Base-by-base conservation (phyloP, 495 filamentous ascomycete genomes). In the Aspergillus saccharolyticus region DNA sequence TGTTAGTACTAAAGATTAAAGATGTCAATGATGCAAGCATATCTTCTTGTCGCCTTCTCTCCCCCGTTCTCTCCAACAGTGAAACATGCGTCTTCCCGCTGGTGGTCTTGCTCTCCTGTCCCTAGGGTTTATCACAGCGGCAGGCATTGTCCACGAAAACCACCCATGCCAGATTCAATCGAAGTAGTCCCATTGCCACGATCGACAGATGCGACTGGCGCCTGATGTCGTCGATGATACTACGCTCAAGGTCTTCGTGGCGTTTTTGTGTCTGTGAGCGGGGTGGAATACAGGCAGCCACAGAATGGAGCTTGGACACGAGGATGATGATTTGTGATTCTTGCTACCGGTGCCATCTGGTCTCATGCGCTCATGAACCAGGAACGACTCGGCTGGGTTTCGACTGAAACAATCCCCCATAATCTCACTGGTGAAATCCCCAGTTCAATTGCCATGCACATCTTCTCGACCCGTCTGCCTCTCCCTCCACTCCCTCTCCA, bases 401-500 rank as follows among this genome's bases (percentile, higher is more conserved):
- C n/a, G n/a, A n/a, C n/a, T n/a, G n/a, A n/a, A n/a, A n/a, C n/a
- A n/a, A n/a, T n/a, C n/a, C n/a, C n/a, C n/a, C n/a, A n/a, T n/a
- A n/a, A n/a, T n/a, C n/a, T n/a, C n/a, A n/a, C n/a, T n/a, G n/a
- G n/a, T n/a, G n/a, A n/a, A n/a, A n/a, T n/a, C n/a, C n/a, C n/a
- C n/a, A n/a, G n/a, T n/a, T n/a, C n/a, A n/a, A n/a, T n/a, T n/a
- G n/a, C 25, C 25, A 9, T 28, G 4, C 9, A 28, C 25, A 9
- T 9, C 25, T 3, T 4, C 25, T 28, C 4, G 4, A 28, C 25
- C 25, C 25, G 25, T 39, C 33, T 39, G 33, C 33, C 33, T 5
- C 30, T 7, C 18, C 50, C 59, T 45, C 78, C 76, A 81, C 61
- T 83, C 79, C 47, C 66, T 45, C 53, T 79, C 78, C 52, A 82